phyloP scores from a whole-genome alignment of 768 basidiomycete genomes.

The Termitomyces sp. region DNA sequence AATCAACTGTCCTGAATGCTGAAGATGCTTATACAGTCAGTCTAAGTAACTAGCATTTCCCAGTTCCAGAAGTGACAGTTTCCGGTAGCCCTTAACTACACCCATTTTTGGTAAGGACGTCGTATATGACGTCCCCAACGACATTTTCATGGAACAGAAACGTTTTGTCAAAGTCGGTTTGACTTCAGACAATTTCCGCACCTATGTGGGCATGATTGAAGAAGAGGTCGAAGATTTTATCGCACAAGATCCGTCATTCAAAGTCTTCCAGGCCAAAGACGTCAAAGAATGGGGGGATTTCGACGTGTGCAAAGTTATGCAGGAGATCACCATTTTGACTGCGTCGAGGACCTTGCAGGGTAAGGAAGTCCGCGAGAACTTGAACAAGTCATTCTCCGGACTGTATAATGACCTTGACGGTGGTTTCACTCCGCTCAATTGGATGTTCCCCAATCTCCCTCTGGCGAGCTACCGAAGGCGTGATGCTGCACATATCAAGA shows the following conservation, averaged over 20 bases:
- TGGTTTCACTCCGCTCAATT: conserved; percentile 94
- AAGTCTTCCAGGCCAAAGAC: conserved; percentile 53
- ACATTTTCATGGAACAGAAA: conserved; percentile 98
- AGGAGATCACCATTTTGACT: conserved; percentile 92
- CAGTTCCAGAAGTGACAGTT: not conserved
- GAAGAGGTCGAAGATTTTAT: conserved; percentile 73
- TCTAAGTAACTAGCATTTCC: not conserved
- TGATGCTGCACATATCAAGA: conserved; percentile 86
- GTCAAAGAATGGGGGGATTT: conserved; percentile 76
- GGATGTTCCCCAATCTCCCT: conserved; percentile 91
- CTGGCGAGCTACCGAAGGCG: conserved; percentile 85
- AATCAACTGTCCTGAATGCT: conserved; percentile 85
- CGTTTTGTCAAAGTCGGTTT: conserved; percentile 96
- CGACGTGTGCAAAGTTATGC: conserved; percentile 64
- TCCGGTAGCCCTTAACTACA: conserved; percentile 73
- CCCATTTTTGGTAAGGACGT: conserved; percentile 98
- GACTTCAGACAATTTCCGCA: conserved; percentile 83
- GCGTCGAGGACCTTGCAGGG: conserved; percentile 94
- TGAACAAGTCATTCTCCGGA: conserved; percentile 83
- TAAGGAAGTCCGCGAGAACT: conserved; percentile 68
- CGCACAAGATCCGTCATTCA: conserved; percentile 57
- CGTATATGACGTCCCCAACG: conserved; percentile 96
- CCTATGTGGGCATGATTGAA: conserved; percentile 78
- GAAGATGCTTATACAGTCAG: conserved; percentile 94
- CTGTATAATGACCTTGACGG: conserved; percentile 88